These are phyloP conservation scores for Elsinoe batatas DNA, from an alignment of 2,329 filamentous ascomycete genomes.

Conservation along the genomic window DNA sequence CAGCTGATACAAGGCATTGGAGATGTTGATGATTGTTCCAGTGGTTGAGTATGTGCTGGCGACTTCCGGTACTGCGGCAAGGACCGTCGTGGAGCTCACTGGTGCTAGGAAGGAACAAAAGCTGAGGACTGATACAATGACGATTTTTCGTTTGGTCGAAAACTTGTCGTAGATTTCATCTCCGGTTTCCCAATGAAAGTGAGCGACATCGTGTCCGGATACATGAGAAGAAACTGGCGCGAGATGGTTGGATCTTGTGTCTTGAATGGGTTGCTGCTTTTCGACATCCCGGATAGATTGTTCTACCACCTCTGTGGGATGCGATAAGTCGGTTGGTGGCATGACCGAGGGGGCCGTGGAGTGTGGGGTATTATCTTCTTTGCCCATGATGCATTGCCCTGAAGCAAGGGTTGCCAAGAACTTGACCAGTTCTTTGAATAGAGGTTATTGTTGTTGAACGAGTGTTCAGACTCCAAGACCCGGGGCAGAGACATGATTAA, in stretches of 20 bases:
- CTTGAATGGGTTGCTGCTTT: not conserved
- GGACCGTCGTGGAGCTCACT: conserved; percentile 61
- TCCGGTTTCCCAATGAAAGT: conserved; percentile 33
- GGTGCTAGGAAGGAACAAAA: conserved; percentile 70
- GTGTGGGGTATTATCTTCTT: conserved; percentile 3
- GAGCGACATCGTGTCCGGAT: conserved; percentile 18
- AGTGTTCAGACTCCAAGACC: not conserved
- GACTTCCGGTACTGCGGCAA: conserved; percentile 66
- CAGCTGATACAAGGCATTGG: conserved; percentile 60
- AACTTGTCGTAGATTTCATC: conserved; percentile 56
- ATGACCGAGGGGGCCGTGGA: not conserved
- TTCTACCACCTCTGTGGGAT: conserved; percentile 4
- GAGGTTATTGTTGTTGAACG: not conserved
- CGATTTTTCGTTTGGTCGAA: conserved; percentile 49
- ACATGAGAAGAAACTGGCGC: conserved; percentile 17
- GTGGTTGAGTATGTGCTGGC: conserved; percentile 54
- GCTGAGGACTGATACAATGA: conserved; percentile 60
- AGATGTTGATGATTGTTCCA: conserved; percentile 60
- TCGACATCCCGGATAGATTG: not conserved
- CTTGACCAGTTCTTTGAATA: not conserved
- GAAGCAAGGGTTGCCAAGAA: not conserved
- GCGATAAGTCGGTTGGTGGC: not conserved
- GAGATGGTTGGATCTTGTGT: conserved; percentile 8
- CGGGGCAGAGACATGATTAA: not conserved
- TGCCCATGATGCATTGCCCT: not conserved